Percentiles rank a stretch among this genome's conserved stretches.
Conservation (phyloP, 2,329 filamentous ascomycete genomes). For the Nemania diffusa region DNA sequence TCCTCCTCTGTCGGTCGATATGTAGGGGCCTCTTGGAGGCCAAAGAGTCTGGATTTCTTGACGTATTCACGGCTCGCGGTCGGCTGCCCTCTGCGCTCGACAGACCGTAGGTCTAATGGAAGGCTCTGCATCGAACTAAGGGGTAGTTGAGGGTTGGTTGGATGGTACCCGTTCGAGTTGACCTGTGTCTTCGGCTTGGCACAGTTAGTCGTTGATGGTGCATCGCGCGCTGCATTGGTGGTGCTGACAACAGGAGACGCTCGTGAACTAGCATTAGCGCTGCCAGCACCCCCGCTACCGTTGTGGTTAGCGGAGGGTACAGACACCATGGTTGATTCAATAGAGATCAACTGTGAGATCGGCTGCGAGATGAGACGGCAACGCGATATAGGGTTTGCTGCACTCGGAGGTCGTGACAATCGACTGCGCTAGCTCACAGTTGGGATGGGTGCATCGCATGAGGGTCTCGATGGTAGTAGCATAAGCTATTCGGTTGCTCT, state of each 20-base stretch:
- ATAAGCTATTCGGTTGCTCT: conserved; percentile 24
- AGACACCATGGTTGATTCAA: conserved; percentile 52
- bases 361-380: conserved; percentile 2
- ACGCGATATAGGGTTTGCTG: conserved; percentile 23
- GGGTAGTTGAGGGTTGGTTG: conserved; percentile 60
- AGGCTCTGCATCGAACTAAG: conserved; percentile 67
- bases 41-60: conserved; percentile 84
- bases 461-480: conserved; percentile 20
- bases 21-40: conserved; percentile 87
- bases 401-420: conserved; percentile 31
- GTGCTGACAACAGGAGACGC: conserved; percentile 61
- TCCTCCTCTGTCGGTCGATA: conserved; percentile 92
- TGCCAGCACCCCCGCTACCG: conserved; percentile 54
- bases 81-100: conserved; percentile 89
- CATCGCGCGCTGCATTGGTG: conserved; percentile 47
- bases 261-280: conserved; percentile 62
- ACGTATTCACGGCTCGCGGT: conserved; percentile 78
- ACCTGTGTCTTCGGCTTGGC: conserved; percentile 63
- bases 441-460: conserved; percentile 44
- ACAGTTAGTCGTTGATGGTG: conserved; percentile 48
- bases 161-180: conserved; percentile 65
- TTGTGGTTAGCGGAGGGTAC: conserved; percentile 53
- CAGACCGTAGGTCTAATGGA: conserved; percentile 85
- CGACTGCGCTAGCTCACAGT: conserved; percentile 42
- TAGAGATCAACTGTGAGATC: conserved; percentile 20